Evolutionary conservation across 805 yeast genomes (phyloP).

Genomic region (Teunomyces stri): DNA sequence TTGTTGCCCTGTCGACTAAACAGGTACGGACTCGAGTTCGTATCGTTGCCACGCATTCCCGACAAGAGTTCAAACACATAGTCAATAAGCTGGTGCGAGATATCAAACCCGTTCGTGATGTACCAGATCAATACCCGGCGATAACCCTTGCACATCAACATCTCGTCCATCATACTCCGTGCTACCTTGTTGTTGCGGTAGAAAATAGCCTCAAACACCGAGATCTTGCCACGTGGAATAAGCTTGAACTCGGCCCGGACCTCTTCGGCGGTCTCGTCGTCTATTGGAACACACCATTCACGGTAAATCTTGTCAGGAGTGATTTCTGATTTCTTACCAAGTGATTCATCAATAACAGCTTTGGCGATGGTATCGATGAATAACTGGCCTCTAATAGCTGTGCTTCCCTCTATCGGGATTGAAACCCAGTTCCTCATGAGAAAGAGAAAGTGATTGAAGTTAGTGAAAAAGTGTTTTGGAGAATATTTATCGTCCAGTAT

Average conservation of each 20-base stretch:
- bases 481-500: constrained; percentile 6
- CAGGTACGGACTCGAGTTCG: constrained; percentile 22
- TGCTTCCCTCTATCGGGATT: too few species aligned
- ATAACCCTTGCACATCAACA: constrained; percentile 65
- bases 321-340: constrained; percentile 11
- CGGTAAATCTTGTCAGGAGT: constrained; percentile 54
- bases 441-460: too few species aligned
- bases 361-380: constrained; percentile 49
- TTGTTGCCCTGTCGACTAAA: constrained; percentile 57
- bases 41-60: constrained; percentile 51
- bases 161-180: constrained; percentile 61
- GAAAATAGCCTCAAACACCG: constrained; percentile 51
- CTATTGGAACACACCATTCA: constrained; percentile 37
- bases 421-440: too few species aligned
- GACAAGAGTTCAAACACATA: constrained; percentile 61
- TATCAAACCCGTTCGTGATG: constrained; percentile 54
- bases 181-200: constrained; percentile 52
- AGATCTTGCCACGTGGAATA: constrained; percentile 30
- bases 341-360: constrained; percentile 44
- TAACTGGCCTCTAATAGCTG: too few species aligned
- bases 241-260: constrained; percentile 26
- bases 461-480: too few species aligned
- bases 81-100: constrained; percentile 55
- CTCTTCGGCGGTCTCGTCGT: constrained; percentile 20
- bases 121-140: constrained; percentile 67